Base-by-base conservation (phyloP, 1,284 basidiomycete species). In the Puccinia horiana region DNA sequence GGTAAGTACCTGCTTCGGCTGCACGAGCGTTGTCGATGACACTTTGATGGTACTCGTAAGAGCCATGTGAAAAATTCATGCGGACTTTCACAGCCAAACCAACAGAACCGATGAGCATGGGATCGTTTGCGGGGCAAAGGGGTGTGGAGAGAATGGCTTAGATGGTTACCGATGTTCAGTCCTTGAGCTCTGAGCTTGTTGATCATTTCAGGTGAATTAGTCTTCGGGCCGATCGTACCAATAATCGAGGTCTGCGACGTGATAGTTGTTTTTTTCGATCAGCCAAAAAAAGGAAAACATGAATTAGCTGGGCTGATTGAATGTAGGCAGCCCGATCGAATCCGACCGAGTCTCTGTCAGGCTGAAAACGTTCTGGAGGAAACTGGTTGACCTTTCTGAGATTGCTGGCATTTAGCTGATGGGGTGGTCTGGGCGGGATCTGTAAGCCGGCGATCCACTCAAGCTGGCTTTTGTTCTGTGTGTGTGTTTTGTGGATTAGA, bases 31-130 rank as follows among this genome's bases (percentile, higher is more conserved):
- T 97, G 89, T 98, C 94, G 87, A 98, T 94, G 84, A 98, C 95
- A 84, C 93, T 95, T 89, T 98, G 94, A 89, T 98, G 96, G 88
- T 96, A 97, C 86, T 95, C 94, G 88, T 98, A 96, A 82, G 92
- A 93, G 80, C 95, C 95, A 91, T 97, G 95, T 80, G 95, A 96
- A 88, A 96, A 96, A 90, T 98, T 97, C 95, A 97, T 97, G 88
- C 95, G 94, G 83, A 97, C 95, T 82, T 4, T 12, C 11, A 20
- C 47, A 75, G 61, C 2, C 29, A 58, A 79, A 35, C 76, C 29
- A 49, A 58, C 26, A 74, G 40, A 40, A 12, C 44, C 0, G 20
- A 65, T 23, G 61, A 42, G 67, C 35, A 35, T n/a, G 14, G 3
- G 23, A 3, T 9, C 44, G 1, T 61, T 75, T 80, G 35, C 67